These are phyloP conservation scores for Tylopilus sp. DNA, from an alignment of 1,284 basidiomycete species.

Conservation along the genomic window DNA sequence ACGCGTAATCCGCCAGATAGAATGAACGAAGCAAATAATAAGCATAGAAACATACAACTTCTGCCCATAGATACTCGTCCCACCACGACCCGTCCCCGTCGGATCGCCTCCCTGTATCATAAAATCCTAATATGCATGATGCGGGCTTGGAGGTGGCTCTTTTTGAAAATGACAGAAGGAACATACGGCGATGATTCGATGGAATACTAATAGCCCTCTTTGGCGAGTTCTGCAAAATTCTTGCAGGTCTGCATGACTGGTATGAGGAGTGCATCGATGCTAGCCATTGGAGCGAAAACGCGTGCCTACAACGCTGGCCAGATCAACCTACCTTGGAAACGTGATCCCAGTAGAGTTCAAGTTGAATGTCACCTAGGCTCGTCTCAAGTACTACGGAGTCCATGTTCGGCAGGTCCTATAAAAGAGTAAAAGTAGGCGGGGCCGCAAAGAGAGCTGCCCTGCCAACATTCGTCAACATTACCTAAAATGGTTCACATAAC, in stretches of 20 bases:
- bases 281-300: not conserved
- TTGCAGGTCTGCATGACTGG: constrained; percentile 79
- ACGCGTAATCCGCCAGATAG: not conserved
- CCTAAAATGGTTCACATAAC: no score
- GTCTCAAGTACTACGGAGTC: constrained; percentile 87
- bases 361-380: constrained; percentile 86
- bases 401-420: constrained; percentile 27
- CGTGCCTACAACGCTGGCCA: not conserved
- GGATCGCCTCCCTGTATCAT: constrained; percentile 97
- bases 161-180: not conserved
- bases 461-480: no score
- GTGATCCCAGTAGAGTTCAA: constrained; percentile 93
- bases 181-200: constrained; percentile 87
- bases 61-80: constrained; percentile 93
- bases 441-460: no score
- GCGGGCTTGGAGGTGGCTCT: no score
- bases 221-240: constrained; percentile 91
- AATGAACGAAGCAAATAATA: no score
- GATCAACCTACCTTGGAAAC: constrained; percentile 79
- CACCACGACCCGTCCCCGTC: constrained; percentile 94
- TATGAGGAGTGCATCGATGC: not conserved
- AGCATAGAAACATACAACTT: constrained; percentile 74
- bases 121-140: constrained; percentile 72
- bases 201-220: constrained; percentile 91
- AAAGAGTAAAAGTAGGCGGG: not conserved